Conservation (phyloP, 768 basidiomycete genomes). For the Suillus subalutaceus region DNA sequence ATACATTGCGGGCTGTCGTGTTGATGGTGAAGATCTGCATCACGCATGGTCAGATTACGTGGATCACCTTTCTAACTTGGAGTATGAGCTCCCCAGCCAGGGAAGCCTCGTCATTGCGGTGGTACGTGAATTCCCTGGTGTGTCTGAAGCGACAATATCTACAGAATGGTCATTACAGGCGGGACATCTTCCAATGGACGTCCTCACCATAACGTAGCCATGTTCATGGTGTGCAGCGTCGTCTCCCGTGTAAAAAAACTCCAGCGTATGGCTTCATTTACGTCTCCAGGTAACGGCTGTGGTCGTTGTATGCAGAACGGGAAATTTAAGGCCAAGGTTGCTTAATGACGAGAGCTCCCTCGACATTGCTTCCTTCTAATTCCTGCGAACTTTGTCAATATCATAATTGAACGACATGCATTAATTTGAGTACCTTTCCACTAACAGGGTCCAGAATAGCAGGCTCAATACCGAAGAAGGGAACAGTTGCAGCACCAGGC, state of each 20-base stretch:
- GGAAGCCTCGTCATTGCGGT: constrained; percentile 65
- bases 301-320: constrained; percentile 89
- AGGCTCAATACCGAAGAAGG: too few relatives aligned
- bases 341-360: constrained; percentile 87
- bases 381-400: too few relatives aligned
- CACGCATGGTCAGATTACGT: too few relatives aligned
- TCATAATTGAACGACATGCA: too few relatives aligned
- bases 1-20: too few relatives aligned
- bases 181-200: constrained; percentile 11
- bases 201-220: constrained; percentile 89
- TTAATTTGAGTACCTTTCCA: too few relatives aligned
- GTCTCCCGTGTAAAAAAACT: constrained; percentile 95
- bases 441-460: too few relatives aligned
- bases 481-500: too few relatives aligned
- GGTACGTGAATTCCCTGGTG: constrained; percentile 78
- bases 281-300: constrained; percentile 80
- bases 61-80: constrained; percentile 97
- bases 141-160: constrained; percentile 72
- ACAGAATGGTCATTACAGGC: constrained; percentile 10
- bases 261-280: constrained; percentile 90
- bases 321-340: constrained; percentile 96
- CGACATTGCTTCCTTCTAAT: constrained; percentile 79
- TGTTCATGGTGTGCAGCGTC: constrained; percentile 93
- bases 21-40: constrained; percentile 79
- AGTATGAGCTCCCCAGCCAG: constrained; percentile 88